Evolutionary conservation across 1,284 basidiomycete genomes (phyloP).

Genomic region (Fomitopsis palustris): DNA sequence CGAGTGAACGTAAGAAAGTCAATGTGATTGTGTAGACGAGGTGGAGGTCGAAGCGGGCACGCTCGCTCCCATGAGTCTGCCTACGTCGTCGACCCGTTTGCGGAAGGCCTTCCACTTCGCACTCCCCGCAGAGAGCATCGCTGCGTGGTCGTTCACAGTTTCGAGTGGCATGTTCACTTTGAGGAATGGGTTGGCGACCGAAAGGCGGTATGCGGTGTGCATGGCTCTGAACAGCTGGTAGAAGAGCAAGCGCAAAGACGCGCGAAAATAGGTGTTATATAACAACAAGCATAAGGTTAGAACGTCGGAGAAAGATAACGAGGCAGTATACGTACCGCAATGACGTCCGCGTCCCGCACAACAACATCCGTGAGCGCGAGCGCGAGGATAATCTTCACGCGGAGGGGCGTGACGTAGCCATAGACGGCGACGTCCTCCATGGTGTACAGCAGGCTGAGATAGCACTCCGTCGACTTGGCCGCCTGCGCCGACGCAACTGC

Average conservation of each 20-base stretch:
- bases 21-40: neutral
- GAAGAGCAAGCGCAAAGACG: too few relatives aligned
- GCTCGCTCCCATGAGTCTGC: constrained; percentile 45
- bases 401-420: constrained; percentile 78
- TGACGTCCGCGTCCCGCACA: constrained; percentile 71
- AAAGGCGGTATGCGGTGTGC: constrained; percentile 75
- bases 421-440: constrained; percentile 84
- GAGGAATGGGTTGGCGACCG: constrained; percentile 77
- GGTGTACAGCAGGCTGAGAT: constrained; percentile 72
- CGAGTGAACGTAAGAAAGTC: neutral
- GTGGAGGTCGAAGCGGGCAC: constrained; percentile 1
- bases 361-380: constrained; percentile 74
- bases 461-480: constrained; percentile 65
- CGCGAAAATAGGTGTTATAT: too few relatives aligned
- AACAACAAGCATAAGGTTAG: neutral
- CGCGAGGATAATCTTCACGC: constrained; percentile 76
- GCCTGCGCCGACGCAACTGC: constrained; percentile 44
- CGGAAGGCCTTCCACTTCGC: constrained; percentile 69
- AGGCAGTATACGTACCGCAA: constrained; percentile 44
- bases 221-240: constrained; percentile 74
- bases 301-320: neutral
- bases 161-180: constrained; percentile 51
- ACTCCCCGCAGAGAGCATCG: constrained; percentile 55
- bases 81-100: constrained; percentile 68
- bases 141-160: constrained; percentile 45